phyloP scores from a whole-genome alignment of 805 yeast genomes.

The Starmerella khaoyaiensis region DNA sequence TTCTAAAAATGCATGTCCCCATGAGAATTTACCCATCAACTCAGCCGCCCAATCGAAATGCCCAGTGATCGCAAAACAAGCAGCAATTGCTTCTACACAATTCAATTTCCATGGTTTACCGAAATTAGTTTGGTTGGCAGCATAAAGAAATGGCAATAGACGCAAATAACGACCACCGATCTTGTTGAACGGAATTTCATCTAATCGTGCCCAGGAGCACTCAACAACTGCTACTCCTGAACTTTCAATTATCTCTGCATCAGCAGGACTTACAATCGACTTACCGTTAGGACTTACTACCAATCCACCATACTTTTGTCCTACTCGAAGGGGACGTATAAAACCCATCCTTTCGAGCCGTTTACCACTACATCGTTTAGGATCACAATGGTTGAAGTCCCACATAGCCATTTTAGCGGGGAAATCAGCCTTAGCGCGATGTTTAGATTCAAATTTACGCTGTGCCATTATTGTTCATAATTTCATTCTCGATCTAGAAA shows the following conservation, averaged over 20 bases:
- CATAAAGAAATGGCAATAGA: slow-evolving; percentile 78
- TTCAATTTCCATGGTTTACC: slow-evolving; percentile 92
- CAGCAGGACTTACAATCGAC: slow-evolving; percentile 80
- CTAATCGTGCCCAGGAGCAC: slow-evolving; percentile 97
- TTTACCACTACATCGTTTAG: slow-evolving; percentile 93
- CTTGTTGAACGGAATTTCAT: slow-evolving; percentile 85
- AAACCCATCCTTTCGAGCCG: slow-evolving; percentile 79
- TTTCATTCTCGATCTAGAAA: background rate
- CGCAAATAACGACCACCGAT: slow-evolving; percentile 88
- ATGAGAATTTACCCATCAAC: slow-evolving; percentile 66
- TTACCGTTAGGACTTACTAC: slow-evolving; percentile 91
- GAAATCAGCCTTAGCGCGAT: slow-evolving; percentile 31
- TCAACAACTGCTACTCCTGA: slow-evolving; percentile 96
- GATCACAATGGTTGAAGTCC: slow-evolving; percentile 97
- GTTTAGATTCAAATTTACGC: slow-evolving; percentile 16
- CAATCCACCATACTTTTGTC: slow-evolving; percentile 83
- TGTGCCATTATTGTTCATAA: slow-evolving; percentile 3
- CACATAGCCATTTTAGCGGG: slow-evolving; percentile 93
- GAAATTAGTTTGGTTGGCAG: slow-evolving; percentile 94
- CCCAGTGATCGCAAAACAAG: slow-evolving; percentile 90
- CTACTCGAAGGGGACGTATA: slow-evolving; percentile 67
- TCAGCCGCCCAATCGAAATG: slow-evolving; percentile 77
- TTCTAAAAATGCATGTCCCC: slow-evolving; percentile 83
- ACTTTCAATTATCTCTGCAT: slow-evolving; percentile 58
- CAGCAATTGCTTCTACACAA: slow-evolving; percentile 96